Base-by-base conservation (phyloP, 805 yeast species). In the Metschnikowia kofuensis region DNA sequence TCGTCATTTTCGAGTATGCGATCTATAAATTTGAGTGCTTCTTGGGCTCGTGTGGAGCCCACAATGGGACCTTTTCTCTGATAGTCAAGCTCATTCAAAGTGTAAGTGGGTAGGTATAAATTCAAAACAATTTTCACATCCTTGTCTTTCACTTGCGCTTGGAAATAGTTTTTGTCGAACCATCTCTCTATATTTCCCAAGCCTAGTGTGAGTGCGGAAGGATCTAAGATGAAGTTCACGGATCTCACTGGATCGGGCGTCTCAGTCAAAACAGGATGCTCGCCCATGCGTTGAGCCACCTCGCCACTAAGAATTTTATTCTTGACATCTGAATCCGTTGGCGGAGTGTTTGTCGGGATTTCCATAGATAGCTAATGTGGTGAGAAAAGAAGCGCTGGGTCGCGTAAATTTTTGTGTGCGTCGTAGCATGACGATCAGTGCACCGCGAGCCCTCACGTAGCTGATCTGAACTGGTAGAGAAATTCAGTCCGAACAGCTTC, bases 131-230 rank as follows among this genome's bases (percentile, higher is more conserved):
- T 52, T 12, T 44, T 38, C 14, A 60, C 67, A 4, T 51, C 40
- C 6, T 57, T 56, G 30, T 50, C 44, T 8, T 56, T 51, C 9
- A 59, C 47, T 38, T 65, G 66, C 13, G 69, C 42, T 12, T 53
- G 52, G 34, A 69, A 61, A 45, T 66, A 69, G 42, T 71, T 61
- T 54, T 70, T 58, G 42, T 73, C 67, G 49, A 76, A 71, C 90
- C 90, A 85, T 56, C 80, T 67, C 60, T 80, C 81, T 58, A 85
- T 73, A 57, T 81, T 82, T 0, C 87, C 88, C 40, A 85, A 70
- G 1, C 89, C 92, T 47, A 83, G 78, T 15, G 82, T 81, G 52
- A 85, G 73, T 2, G 87, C 83, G 7, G 87, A 78, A 16, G 84
- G 86, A 60, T 85, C 91, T 38, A 85, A 58, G 15, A 85, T 80